Evolutionary conservation across 192 early-diverging fungal genomes (phyloP).

Genomic region (Geranomyces variabilis): DNA sequence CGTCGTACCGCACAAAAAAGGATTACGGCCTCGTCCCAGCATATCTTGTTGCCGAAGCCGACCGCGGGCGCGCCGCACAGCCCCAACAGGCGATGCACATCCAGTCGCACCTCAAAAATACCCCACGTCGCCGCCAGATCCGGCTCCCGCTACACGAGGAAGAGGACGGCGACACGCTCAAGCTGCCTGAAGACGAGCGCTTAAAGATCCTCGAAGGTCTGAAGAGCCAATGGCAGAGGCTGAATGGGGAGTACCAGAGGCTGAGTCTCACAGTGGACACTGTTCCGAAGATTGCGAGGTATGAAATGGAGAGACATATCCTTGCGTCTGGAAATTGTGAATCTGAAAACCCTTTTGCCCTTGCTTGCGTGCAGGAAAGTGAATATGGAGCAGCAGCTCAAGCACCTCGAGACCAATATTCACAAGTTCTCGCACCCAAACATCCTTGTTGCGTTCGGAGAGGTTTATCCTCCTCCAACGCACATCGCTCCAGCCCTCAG

Average conservation of each 20-base stretch:
- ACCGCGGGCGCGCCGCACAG: not conserved
- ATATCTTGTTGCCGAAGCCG: slow-evolving; percentile 32
- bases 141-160: slow-evolving; percentile 2
- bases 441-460: slow-evolving; percentile 53
- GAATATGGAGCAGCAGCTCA: slow-evolving; percentile 63
- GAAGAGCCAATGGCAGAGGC: slow-evolving; percentile 54
- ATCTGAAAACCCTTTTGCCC: not conserved
- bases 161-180: slow-evolving; percentile 32
- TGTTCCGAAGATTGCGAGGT: slow-evolving; percentile 66
- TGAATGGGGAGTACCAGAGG: slow-evolving; percentile 60
- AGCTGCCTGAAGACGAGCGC: slow-evolving; percentile 56
- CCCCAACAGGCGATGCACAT: slow-evolving; percentile 7
- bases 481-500: slow-evolving; percentile 1
- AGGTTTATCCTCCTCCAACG: slow-evolving; percentile 28
- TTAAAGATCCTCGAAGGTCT: slow-evolving; percentile 54
- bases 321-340: no score
- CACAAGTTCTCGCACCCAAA: slow-evolving; percentile 57
- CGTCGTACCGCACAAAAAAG: slow-evolving; percentile 46
- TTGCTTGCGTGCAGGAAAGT: slow-evolving; percentile 52
- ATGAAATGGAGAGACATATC: slow-evolving; percentile 5
- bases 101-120: slow-evolving; percentile 23
- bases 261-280: slow-evolving; percentile 64
- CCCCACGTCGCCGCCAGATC: not conserved
- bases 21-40: slow-evolving; percentile 53
- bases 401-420: slow-evolving; percentile 58